Conservation (phyloP, 495 filamentous ascomycete genomes). For the Tuber indicum region DNA sequence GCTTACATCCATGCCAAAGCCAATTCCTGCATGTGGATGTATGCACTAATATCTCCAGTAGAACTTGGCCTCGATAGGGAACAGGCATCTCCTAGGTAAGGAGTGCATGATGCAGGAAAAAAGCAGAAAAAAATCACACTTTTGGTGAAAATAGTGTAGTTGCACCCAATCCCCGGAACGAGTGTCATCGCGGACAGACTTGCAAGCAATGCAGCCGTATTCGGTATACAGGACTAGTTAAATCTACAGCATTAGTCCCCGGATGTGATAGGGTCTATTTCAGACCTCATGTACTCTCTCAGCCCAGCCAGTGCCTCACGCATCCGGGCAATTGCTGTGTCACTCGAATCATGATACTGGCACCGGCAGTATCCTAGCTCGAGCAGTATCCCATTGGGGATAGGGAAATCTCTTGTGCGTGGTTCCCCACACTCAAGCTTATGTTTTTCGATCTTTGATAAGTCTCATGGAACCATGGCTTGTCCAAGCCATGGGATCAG, state of each 20-base stretch:
- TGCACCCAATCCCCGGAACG: neutral
- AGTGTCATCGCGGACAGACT: neutral
- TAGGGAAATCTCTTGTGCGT: neutral
- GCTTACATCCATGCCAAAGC: neutral
- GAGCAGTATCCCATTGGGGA: neutral
- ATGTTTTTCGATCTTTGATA: neutral
- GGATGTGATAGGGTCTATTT: constrained; percentile 4
- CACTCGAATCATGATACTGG: neutral
- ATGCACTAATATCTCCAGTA: neutral
- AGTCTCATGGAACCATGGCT: neutral
- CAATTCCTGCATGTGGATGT: neutral
- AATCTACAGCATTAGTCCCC: neutral
- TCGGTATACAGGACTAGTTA: neutral
- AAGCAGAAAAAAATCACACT: neutral
- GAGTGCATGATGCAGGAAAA: neutral
- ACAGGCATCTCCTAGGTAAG: neutral
- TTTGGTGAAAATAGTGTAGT: neutral
- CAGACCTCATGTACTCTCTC: neutral
- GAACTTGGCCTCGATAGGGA: neutral
- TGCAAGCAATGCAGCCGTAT: neutral
- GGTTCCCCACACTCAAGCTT: neutral
- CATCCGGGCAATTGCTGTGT: neutral
- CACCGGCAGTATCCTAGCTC: neutral
- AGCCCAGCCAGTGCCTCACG: neutral
- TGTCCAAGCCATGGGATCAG: neutral